phyloP scores from a whole-genome alignment of 495 filamentous ascomycete species.

The Penicillium soppii region DNA sequence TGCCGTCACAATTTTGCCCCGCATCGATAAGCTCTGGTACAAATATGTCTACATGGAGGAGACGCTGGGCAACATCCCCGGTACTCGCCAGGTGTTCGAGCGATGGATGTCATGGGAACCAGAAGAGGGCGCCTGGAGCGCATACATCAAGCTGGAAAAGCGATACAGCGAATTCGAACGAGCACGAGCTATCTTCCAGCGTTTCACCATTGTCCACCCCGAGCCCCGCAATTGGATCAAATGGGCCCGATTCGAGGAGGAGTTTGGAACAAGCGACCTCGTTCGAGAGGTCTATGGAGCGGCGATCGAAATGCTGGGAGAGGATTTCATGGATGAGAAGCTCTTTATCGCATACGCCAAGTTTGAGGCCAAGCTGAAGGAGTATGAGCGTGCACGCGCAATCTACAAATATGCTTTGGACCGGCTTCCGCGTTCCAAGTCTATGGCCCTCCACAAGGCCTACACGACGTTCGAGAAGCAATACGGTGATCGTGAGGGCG shows the following conservation, averaged over 20 bases:
- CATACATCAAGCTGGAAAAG: conserved; percentile 97
- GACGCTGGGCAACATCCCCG: conserved; percentile 88
- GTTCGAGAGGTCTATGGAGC: conserved; percentile 90
- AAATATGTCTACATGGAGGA: conserved; percentile 99
- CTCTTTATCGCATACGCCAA: conserved; percentile 90
- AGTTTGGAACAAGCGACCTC: conserved; percentile 83
- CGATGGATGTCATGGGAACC: conserved; percentile 99
- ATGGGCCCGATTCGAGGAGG: conserved; percentile 97
- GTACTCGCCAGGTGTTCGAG: conserved; percentile 93
- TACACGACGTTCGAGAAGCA: conserved; percentile 99
- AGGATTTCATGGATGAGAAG: conserved; percentile 95
- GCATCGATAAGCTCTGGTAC: conserved; percentile 96
- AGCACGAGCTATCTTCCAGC: conserved; percentile 81
- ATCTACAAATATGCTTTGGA: conserved; percentile 98
- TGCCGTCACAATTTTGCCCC: conserved; percentile 89
- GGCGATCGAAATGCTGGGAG: conserved; percentile 87
- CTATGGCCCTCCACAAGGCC: conserved; percentile 78
- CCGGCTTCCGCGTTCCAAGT: conserved; percentile 83
- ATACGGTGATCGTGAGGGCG: conserved; percentile 88
- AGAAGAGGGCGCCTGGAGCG: conserved; percentile 90
- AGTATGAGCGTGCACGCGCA: conserved; percentile 90
- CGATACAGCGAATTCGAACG: conserved; percentile 86
- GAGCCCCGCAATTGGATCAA: conserved; percentile 98
- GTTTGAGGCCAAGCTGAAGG: conserved; percentile 90
- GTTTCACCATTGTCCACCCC: conserved; percentile 91